Percentiles rank a stretch among this genome's conserved stretches.
Evolutionary conservation across 1,284 basidiomycete genomes (phyloP).

Genomic region (Trichosporon sp.): DNA sequence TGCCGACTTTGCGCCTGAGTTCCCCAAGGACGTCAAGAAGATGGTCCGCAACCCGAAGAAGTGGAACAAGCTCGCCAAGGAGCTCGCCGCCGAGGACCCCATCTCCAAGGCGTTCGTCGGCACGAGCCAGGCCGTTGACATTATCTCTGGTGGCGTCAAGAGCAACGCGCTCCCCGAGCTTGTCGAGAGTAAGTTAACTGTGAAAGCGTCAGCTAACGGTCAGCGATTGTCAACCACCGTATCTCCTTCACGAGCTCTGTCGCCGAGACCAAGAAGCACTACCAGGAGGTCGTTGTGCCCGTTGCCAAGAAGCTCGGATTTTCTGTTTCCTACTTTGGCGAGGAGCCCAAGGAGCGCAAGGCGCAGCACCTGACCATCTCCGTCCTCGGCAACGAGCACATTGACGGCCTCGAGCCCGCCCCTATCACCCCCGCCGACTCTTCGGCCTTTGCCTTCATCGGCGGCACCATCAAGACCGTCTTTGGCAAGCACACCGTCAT

Average conservation of each 20-base stretch:
- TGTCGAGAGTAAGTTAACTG: slow-evolving; percentile 49
- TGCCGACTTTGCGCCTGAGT: slow-evolving; percentile 57
- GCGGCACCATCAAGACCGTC: slow-evolving; percentile 55
- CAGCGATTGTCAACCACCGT: slow-evolving; percentile 28
- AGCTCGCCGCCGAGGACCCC: slow-evolving; percentile 45
- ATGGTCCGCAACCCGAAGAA: slow-evolving; percentile 50
- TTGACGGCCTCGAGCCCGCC: slow-evolving; percentile 56
- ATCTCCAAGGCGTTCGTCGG: slow-evolving; percentile 52
- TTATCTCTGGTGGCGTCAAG: slow-evolving; percentile 56
- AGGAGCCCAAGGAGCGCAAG: slow-evolving; percentile 18
- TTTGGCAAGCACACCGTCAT: slow-evolving; percentile 57
- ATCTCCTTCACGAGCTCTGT: slow-evolving; percentile 54
- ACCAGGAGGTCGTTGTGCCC: slow-evolving; percentile 51
- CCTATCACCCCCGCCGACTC: slow-evolving; percentile 57
- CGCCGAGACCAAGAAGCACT: slow-evolving; percentile 54
- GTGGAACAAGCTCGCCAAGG: slow-evolving; percentile 56
- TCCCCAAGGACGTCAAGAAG: slow-evolving; percentile 48
- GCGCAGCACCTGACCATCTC: slow-evolving; percentile 27
- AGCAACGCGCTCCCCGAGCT: slow-evolving; percentile 57
- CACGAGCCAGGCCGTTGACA: slow-evolving; percentile 54
- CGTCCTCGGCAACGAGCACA: slow-evolving; percentile 22
- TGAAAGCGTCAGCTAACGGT: too few species aligned
- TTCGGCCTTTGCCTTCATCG: slow-evolving; percentile 55
- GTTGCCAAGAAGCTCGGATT: slow-evolving; percentile 56
- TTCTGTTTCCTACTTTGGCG: slow-evolving; percentile 46